Percentiles rank a stretch among this genome's conserved stretches.
Conservation (phyloP, 805 yeast genomes). For the Saccharomyces jurei region DNA sequence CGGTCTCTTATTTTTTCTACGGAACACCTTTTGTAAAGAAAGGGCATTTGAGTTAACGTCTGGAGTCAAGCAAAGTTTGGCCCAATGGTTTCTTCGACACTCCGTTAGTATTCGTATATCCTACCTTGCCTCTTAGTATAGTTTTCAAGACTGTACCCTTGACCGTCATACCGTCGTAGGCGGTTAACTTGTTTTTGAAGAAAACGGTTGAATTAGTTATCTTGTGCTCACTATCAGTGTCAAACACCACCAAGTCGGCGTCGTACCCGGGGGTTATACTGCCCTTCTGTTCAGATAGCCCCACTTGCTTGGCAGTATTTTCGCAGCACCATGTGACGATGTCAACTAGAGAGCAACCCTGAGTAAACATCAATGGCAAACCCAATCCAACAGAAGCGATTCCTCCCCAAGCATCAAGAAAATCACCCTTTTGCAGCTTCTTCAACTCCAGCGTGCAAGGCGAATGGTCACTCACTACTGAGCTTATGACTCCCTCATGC, state of each 20-base stretch:
- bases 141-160: slow-evolving; percentile 76
- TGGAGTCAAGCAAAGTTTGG: slow-evolving; percentile 21
- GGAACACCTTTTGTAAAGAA: neutral
- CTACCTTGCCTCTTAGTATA: slow-evolving; percentile 63
- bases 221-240: slow-evolving; percentile 44
- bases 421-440: slow-evolving; percentile 74
- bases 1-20: neutral
- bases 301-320: slow-evolving; percentile 82
- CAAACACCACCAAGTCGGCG: slow-evolving; percentile 83
- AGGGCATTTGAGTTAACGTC: neutral
- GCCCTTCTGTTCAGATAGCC: slow-evolving; percentile 68
- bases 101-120: slow-evolving; percentile 48
- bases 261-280: slow-evolving; percentile 64
- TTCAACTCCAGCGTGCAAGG: slow-evolving; percentile 92
- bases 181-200: slow-evolving; percentile 84
- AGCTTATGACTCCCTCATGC: slow-evolving; percentile 52
- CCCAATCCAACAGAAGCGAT: slow-evolving; percentile 91
- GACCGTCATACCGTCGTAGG: slow-evolving; percentile 65
- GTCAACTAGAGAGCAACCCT: slow-evolving; percentile 51
- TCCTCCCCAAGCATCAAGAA: slow-evolving; percentile 94
- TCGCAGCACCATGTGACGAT: slow-evolving; percentile 72
- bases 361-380: slow-evolving; percentile 71
- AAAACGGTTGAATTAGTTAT: slow-evolving; percentile 49
- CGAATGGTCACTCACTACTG: slow-evolving; percentile 92
- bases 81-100: slow-evolving; percentile 54